Percentiles rank a stretch among this genome's conserved stretches.
These are phyloP conservation scores for Amanita pallidorosea DNA, from an alignment of 768 basidiomycete species.

Conservation along the genomic window DNA sequence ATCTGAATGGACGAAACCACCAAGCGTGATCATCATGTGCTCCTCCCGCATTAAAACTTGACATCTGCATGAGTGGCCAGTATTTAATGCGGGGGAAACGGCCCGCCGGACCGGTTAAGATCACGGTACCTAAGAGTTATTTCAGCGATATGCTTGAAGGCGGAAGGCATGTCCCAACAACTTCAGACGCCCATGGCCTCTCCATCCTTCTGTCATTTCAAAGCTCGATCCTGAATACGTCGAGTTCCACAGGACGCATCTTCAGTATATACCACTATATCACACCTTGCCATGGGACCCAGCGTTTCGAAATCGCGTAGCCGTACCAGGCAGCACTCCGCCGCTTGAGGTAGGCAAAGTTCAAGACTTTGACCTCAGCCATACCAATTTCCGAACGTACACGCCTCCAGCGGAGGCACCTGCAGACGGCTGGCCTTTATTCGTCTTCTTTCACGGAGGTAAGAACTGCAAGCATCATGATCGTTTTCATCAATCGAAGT, in stretches of 20 bases:
- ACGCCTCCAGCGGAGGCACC: slow-evolving; percentile 47
- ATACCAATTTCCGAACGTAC: slow-evolving; percentile 51
- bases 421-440: slow-evolving; percentile 53
- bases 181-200: slow-evolving; percentile 25
- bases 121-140: too few species aligned
- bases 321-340: slow-evolving; percentile 45
- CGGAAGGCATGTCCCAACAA: too few species aligned
- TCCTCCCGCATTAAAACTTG: too few species aligned
- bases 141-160: too few species aligned
- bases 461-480: slow-evolving; percentile 7
- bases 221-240: slow-evolving; percentile 60
- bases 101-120: too few species aligned
- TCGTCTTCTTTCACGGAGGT: slow-evolving; percentile 73
- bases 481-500: background rate
- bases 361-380: slow-evolving; percentile 39
- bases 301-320: slow-evolving; percentile 35
- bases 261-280: slow-evolving; percentile 34
- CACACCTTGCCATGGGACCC: slow-evolving; percentile 58
- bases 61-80: too few species aligned
- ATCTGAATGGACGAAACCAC: too few species aligned
- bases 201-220: slow-evolving; percentile 50
- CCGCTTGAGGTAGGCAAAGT: slow-evolving; percentile 46
- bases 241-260: slow-evolving; percentile 42
- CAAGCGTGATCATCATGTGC: too few species aligned
- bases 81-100: too few species aligned